Base-by-base conservation (phyloP, 73 alveolate species). In the Stentor coeruleus region DNA sequence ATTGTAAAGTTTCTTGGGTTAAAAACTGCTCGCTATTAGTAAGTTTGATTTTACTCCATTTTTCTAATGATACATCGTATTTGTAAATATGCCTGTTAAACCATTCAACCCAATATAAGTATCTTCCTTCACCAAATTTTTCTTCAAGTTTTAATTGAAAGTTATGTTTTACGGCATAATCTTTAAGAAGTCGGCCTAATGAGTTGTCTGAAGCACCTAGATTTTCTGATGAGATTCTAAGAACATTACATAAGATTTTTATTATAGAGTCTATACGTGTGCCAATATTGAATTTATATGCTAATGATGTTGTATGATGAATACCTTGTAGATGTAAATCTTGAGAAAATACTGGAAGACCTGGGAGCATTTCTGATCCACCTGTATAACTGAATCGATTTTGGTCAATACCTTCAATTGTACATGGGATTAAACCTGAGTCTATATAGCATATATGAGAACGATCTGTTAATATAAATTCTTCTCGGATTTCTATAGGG, bases 241-340 rank as follows among this genome's bases (percentile, higher is more conserved):
- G n/a, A 38, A 39, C 59, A 75, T 66, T 75, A 3, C 59, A 75
- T 37, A 75, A 66, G 14, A n/a, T 39, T 35, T 75, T 20, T n/a
- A 39, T 75, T 15, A 75, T 75, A 14, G 38, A 26, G 58, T 75
- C 83, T 26, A 75, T 75, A 37, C 83, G 33, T 75, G 72, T 75
- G 33, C 74, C 83, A 35, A 26, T 15, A 33, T 38, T 75, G 58
- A 39, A 75, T 36, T 36, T 36, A 2, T 75, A 75, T 15, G 59
- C 59, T 37, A 33, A 35, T 0, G 14, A 37, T 20, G 74, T 20
- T 20, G 83, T 35, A 75, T 39, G 72, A 75, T 75, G 83, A 37
- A 75, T 75, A 11, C 83, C 83, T 75, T 75, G 72, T 38, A 75
- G 2, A 14, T 31, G n/a, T 75, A 31, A 37, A 14, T 37, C 38